phyloP scores from a whole-genome alignment of 495 filamentous ascomycete species.

The Tetracladium setigerum region DNA sequence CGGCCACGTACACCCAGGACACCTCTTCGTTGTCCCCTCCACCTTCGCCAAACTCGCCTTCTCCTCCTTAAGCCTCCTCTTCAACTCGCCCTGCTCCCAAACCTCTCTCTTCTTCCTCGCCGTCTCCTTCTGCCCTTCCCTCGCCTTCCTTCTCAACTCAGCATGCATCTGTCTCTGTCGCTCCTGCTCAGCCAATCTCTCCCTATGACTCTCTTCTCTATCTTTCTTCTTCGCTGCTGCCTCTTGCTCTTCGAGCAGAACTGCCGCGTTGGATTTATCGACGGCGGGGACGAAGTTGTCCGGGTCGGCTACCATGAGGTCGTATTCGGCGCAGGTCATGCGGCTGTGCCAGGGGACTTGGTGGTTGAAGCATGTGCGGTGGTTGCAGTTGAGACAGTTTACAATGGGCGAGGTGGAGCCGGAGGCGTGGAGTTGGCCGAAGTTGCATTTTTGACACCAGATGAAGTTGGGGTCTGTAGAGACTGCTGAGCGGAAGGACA shows the following conservation, averaged over 20 bases:
- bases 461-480: constrained; percentile 3
- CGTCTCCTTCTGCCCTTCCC: neutral
- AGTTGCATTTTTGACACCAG: constrained; percentile 14
- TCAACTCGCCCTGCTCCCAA: neutral
- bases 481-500: constrained; percentile 9
- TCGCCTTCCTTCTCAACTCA: neutral
- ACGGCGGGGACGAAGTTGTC: constrained; percentile 2
- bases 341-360: constrained; percentile 6
- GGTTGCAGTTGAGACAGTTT: constrained; percentile 5
- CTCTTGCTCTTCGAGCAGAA: neutral
- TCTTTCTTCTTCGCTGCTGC: neutral
- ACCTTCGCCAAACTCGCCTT: constrained; percentile 1
- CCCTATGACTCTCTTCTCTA: neutral
- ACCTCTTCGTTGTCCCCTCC: constrained; percentile 4
- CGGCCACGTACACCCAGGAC: constrained; percentile 7
- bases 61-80: neutral
- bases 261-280: constrained; percentile 1
- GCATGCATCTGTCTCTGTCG: constrained; percentile 1
- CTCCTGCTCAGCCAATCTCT: constrained; percentile 1
- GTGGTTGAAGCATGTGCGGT: constrained; percentile 6
- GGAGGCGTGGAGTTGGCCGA: constrained; percentile 5
- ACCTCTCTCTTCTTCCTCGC: constrained; percentile 1
- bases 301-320: constrained; percentile 4
- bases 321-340: constrained; percentile 8
- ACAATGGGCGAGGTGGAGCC: neutral